phyloP scores from a whole-genome alignment of 805 yeast genomes.

The Saturnispora ahearnii region DNA sequence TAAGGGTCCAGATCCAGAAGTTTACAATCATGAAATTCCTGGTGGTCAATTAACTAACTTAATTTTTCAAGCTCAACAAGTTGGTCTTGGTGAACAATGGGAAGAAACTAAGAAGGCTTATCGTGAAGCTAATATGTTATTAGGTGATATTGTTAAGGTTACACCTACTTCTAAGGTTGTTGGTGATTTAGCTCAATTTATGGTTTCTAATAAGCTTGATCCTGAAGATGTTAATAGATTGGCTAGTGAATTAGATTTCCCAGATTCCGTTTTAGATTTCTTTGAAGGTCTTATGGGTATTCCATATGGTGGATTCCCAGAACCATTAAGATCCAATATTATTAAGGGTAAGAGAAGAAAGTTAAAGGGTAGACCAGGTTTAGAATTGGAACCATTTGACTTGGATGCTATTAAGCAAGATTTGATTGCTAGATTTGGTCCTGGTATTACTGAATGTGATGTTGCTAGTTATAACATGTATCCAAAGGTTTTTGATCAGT shows the following conservation, averaged over 20 bases:
- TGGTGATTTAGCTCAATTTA: conserved; percentile 98
- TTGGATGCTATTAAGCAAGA: conserved; percentile 64
- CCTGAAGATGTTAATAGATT: conserved; percentile 79
- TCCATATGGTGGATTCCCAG: conserved; percentile 99
- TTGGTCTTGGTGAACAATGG: conserved; percentile 97
- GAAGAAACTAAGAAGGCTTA: conserved; percentile 90
- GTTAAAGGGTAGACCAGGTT: conserved; percentile 85
- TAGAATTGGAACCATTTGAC: conserved; percentile 78
- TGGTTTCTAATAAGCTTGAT: conserved; percentile 90
- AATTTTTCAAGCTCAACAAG: conserved; percentile 98
- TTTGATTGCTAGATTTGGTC: conserved; percentile 67
- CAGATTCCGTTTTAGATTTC: conserved; percentile 95
- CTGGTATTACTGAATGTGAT: conserved; percentile 69
- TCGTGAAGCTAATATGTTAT: conserved; percentile 77
- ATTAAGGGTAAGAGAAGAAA: conserved; percentile 89
- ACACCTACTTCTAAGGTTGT: conserved; percentile 99
- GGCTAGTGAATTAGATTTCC: conserved; percentile 93
- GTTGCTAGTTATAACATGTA: conserved; percentile 96
- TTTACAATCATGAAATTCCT: conserved; percentile 96
- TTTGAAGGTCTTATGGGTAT: conserved; percentile 99
- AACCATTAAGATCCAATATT: conserved; percentile 89
- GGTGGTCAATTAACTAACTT: conserved; percentile 99
- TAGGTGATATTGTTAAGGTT: conserved; percentile 96
- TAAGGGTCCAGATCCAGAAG: conserved; percentile 99
- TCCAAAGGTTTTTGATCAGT: conserved; percentile 93